Conservation (phyloP, 768 basidiomycete genomes). For the Suillus placidus region DNA sequence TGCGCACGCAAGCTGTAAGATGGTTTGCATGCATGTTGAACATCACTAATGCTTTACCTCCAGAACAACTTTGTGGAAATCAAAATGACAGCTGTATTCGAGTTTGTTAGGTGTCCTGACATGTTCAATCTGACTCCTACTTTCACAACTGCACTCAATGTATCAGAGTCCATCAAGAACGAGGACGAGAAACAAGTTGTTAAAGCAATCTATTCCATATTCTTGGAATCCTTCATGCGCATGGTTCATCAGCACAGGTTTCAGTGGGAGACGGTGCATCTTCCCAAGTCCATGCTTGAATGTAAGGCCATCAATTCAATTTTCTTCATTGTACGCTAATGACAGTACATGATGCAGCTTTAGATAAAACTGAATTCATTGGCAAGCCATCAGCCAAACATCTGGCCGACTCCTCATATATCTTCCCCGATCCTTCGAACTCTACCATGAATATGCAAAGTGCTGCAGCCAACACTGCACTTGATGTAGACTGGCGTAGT, state of each 20-base stretch:
- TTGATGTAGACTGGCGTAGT: too few relatives aligned
- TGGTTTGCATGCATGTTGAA: neutral
- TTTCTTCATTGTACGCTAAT: neutral
- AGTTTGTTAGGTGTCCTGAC: neutral
- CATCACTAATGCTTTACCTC: neutral
- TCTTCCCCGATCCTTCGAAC: neutral
- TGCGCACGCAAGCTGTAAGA: neutral
- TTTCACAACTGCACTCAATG: neutral
- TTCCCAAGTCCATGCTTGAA: neutral
- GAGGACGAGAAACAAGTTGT: neutral
- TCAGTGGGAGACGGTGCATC: neutral
- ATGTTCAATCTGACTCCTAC: neutral
- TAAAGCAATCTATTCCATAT: neutral
- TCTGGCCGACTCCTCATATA: neutral
- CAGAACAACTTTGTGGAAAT: neutral
- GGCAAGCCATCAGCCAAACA: neutral
- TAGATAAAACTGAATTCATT: neutral
- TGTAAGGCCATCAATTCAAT: neutral
- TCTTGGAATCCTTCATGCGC: neutral
- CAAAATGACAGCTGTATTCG: neutral
- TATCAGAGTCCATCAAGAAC: neutral
- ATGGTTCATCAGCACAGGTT: neutral
- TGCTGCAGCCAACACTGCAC: too few relatives aligned
- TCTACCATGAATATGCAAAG: neutral
- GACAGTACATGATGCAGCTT: neutral